A percentile compares a stretch with the other conserved stretches of the same genome.
These are phyloP conservation scores for Chaetomiaceae sp. DNA, from an alignment of 2,329 filamentous ascomycete species.

Conservation along the genomic window DNA sequence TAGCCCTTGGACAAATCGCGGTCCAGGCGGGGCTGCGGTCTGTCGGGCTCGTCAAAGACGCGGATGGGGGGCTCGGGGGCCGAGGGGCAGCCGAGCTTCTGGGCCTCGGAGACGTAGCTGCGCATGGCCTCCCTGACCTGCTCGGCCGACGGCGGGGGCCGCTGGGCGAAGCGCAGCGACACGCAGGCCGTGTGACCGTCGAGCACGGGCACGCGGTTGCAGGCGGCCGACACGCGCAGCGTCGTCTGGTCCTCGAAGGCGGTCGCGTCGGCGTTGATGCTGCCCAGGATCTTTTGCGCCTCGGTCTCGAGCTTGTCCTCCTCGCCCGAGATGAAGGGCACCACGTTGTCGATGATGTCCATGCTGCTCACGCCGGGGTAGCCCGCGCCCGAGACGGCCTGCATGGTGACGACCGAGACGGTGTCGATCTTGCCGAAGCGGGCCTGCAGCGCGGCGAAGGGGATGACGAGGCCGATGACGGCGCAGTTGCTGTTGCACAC, in stretches of 20 bases:
- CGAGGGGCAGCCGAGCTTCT: constrained; percentile 78
- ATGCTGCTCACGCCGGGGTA: constrained; percentile 87
- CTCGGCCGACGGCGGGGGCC: constrained; percentile 68
- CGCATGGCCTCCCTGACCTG: constrained; percentile 75
- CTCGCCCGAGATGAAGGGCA: constrained; percentile 88
- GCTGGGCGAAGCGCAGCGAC: constrained; percentile 72
- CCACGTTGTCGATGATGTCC: constrained; percentile 95
- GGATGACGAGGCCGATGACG: constrained; percentile 92
- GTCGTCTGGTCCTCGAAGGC: constrained; percentile 70
- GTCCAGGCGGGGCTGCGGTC: constrained; percentile 88
- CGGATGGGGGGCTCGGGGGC: constrained; percentile 77
- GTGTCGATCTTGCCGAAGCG: constrained; percentile 77
- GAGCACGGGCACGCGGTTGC: constrained; percentile 90
- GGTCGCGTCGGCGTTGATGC: constrained; percentile 64
- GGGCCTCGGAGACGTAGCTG: constrained; percentile 75
- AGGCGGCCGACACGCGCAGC: constrained; percentile 77
- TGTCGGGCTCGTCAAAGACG: constrained; percentile 83
- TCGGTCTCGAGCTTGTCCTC: constrained; percentile 96
- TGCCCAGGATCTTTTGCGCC: constrained; percentile 88
- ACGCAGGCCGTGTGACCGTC: constrained; percentile 97
- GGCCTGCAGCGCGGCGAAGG: constrained; percentile 83
- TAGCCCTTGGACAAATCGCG: constrained; percentile 82
- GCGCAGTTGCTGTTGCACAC: constrained; percentile 99
- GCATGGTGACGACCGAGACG: constrained; percentile 82
- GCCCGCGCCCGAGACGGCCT: constrained; percentile 88